phyloP scores from a whole-genome alignment of 2,329 filamentous ascomycete genomes.

The Canariomyces notabilis region DNA sequence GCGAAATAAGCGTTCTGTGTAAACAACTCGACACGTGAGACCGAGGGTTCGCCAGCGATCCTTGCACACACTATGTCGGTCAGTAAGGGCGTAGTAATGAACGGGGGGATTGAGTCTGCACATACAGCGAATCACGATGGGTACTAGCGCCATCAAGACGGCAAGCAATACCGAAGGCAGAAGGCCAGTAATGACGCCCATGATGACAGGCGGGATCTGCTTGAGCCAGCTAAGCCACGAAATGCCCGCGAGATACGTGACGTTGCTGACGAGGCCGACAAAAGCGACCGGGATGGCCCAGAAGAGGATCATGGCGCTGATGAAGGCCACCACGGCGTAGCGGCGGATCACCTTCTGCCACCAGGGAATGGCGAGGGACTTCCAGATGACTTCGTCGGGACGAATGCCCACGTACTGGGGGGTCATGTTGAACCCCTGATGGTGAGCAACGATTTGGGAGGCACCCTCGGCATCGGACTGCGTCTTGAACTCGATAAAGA shows the following conservation, averaged over 20 bases:
- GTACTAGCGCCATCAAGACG: constrained; percentile 80
- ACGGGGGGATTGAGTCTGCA: no score
- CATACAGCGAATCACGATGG: constrained; percentile 71
- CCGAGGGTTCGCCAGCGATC: constrained; percentile 72
- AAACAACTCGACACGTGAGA: constrained; percentile 76
- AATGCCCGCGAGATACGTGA: constrained; percentile 62
- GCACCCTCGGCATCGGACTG: constrained; percentile 82
- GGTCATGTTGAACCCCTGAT: constrained; percentile 80
- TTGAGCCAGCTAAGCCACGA: constrained; percentile 68
- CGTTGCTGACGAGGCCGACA: constrained; percentile 82
- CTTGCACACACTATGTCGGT: constrained; percentile 62
- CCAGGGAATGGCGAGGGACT: constrained; percentile 76
- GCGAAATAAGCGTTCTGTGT: constrained; percentile 89
- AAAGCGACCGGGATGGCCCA: constrained; percentile 73
- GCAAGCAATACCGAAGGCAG: constrained; percentile 74
- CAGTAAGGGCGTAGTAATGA: constrained; percentile 3
- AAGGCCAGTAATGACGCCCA: constrained; percentile 80
- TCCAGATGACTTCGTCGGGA: constrained; percentile 83
- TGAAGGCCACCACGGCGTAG: constrained; percentile 63
- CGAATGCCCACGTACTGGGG: constrained; percentile 79
- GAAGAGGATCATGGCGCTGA: constrained; percentile 77
- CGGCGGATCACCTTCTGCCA: constrained; percentile 75
- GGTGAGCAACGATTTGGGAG: constrained; percentile 81
- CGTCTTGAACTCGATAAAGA: constrained; percentile 84
- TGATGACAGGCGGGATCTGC: constrained; percentile 62